Percentiles rank a stretch among this genome's conserved stretches.
phyloP scores from a whole-genome alignment of 768 basidiomycete species.

The Boletus sensibilis region DNA sequence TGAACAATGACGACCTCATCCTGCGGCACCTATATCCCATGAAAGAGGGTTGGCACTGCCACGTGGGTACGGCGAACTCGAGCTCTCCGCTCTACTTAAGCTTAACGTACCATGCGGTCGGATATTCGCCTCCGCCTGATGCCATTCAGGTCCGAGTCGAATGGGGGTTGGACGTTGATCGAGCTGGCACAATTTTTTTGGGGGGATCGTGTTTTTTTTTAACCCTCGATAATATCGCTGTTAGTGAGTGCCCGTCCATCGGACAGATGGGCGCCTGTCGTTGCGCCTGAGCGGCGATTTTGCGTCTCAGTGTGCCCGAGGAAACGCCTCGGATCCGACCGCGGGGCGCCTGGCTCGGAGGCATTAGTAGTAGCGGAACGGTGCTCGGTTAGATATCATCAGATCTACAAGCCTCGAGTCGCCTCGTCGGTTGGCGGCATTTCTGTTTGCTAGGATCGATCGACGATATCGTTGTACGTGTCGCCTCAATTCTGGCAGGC shows the following conservation, averaged over 20 bases:
- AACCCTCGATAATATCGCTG: background rate
- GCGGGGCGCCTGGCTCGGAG: background rate
- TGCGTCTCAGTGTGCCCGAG: background rate
- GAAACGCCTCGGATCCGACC: background rate
- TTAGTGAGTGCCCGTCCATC: background rate
- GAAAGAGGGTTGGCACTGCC: background rate
- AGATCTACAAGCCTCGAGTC: background rate
- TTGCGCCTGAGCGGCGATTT: background rate
- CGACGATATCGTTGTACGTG: background rate
- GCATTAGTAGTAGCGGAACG: no score
- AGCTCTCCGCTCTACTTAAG: background rate
- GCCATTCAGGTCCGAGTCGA: background rate
- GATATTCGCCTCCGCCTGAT: background rate
- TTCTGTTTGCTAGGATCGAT: background rate
- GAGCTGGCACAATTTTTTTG: background rate
- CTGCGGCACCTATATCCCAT: background rate
- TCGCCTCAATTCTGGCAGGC: background rate
- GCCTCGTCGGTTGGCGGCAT: background rate
- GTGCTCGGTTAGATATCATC: background rate
- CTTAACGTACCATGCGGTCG: no score
- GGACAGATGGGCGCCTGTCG: background rate
- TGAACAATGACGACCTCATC: background rate
- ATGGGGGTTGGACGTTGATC: conserved; percentile 1
- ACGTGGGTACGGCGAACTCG: conserved; percentile 2
- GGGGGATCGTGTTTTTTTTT: background rate